Evolutionary conservation across 768 basidiomycete genomes (phyloP).

Genomic region (Boletus rex-veris): DNA sequence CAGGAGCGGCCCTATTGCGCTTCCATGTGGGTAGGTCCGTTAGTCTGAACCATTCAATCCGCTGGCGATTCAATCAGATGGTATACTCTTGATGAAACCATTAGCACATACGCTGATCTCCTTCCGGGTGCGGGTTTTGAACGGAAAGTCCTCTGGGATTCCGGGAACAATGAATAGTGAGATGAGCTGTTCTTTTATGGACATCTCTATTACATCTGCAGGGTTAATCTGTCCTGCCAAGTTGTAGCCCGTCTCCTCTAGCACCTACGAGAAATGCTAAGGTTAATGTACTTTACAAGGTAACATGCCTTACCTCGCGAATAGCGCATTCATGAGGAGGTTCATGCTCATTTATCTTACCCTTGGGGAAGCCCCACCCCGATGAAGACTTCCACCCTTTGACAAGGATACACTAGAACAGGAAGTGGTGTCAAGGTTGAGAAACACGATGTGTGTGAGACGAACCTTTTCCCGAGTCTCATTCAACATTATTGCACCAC

Average conservation of each 20-base stretch:
- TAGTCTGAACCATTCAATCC: slow-evolving; percentile 94
- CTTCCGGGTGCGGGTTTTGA: slow-evolving; percentile 93
- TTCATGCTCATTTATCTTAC: slow-evolving; percentile 98
- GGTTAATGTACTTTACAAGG: neutral
- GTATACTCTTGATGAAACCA: neutral
- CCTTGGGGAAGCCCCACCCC: slow-evolving; percentile 99
- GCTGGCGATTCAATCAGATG: slow-evolving; percentile 45
- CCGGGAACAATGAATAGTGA: slow-evolving; percentile 88
- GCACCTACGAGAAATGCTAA: slow-evolving; percentile 55
- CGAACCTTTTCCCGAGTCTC: slow-evolving; percentile 87
- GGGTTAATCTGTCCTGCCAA: slow-evolving; percentile 62
- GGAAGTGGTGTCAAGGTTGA: slow-evolving; percentile 10
- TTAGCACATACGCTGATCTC: slow-evolving; percentile 83
- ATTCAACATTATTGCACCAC: slow-evolving; percentile 96
- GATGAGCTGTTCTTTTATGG: slow-evolving; percentile 87
- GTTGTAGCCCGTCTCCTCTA: slow-evolving; percentile 97
- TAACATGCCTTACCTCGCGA: slow-evolving; percentile 66
- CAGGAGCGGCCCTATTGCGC: slow-evolving; percentile 59
- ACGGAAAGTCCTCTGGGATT: slow-evolving; percentile 82
- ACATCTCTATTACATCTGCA: slow-evolving; percentile 73
- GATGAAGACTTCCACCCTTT: slow-evolving; percentile 97
- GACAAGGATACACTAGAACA: slow-evolving; percentile 82
- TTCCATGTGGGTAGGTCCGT: slow-evolving; percentile 93
- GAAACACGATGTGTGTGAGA: slow-evolving; percentile 1
- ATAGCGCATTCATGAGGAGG: slow-evolving; percentile 79